Evolutionary conservation across 192 early-diverging fungal species (phyloP).

Genomic region (Irineochytrium annulatum): DNA sequence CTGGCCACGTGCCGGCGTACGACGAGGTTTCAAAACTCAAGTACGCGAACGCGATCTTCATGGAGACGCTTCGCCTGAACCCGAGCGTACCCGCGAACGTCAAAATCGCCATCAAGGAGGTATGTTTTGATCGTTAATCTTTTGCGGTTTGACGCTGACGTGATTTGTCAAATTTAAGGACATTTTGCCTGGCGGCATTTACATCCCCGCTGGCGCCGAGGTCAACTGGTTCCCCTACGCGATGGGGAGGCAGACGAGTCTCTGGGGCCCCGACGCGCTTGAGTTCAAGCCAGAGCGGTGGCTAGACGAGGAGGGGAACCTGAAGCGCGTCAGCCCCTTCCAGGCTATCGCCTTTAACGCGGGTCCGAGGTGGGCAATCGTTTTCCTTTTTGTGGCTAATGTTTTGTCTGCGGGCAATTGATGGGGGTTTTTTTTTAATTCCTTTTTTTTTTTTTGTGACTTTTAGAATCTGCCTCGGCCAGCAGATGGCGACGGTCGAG

Average conservation of each 20-base stretch:
- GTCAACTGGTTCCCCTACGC: slow-evolving; percentile 45
- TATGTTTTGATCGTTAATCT: neutral
- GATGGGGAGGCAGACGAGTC: slow-evolving; percentile 42
- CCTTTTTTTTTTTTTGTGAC: too few relatives aligned
- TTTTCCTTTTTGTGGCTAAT: neutral
- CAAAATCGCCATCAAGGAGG: slow-evolving; percentile 52
- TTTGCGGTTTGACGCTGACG: neutral
- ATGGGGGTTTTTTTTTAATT: too few relatives aligned
- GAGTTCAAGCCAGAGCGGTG: slow-evolving; percentile 65
- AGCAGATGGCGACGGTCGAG: slow-evolving; percentile 25
- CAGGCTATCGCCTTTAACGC: neutral
- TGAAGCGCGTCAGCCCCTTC: neutral
- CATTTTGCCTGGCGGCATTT: slow-evolving; percentile 53
- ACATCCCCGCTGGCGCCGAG: slow-evolving; percentile 42
- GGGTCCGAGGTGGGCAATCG: neutral
- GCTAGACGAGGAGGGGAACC: slow-evolving; percentile 27
- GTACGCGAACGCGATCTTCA: slow-evolving; percentile 50
- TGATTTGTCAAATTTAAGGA: slow-evolving; percentile 15
- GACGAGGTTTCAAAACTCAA: slow-evolving; percentile 32
- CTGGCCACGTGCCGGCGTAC: slow-evolving; percentile 16
- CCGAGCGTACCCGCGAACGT: slow-evolving; percentile 59
- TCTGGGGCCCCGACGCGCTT: slow-evolving; percentile 62
- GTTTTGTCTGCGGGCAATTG: too few relatives aligned
- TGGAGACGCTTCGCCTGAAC: slow-evolving; percentile 61
- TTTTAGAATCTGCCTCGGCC: slow-evolving; percentile 31